Conservation (phyloP, 352 stramenopile genomes). For the Pythium brassicae region DNA sequence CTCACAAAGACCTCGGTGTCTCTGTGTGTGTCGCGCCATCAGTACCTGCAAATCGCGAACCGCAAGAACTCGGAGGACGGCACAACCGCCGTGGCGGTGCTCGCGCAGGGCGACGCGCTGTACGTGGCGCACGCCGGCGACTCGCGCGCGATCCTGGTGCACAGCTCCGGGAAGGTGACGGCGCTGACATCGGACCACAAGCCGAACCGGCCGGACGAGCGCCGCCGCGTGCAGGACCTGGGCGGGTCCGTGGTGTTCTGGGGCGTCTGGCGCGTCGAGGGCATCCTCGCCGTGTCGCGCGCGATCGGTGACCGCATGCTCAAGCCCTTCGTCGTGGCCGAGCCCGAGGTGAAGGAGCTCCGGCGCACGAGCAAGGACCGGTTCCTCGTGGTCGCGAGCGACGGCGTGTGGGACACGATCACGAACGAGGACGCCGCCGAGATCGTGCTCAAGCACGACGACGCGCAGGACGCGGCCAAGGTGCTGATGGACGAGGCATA, state of each 20-base stretch:
- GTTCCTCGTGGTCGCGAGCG: conserved; percentile 86
- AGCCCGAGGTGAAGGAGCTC: conserved; percentile 84
- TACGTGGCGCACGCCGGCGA: conserved; percentile 90
- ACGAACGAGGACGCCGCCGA: conserved; percentile 84
- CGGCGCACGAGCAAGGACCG: conserved; percentile 59
- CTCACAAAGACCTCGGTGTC: neutral
- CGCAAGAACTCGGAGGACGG: conserved; percentile 82
- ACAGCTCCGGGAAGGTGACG: conserved; percentile 68
- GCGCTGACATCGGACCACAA: conserved; percentile 89
- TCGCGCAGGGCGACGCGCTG: conserved; percentile 70
- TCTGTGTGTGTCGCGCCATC: conserved; percentile 4
- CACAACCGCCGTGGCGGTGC: conserved; percentile 85
- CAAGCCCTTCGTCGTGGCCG: conserved; percentile 90
- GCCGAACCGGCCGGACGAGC: conserved; percentile 88
- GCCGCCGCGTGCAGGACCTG: conserved; percentile 81
- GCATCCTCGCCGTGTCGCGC: conserved; percentile 90
- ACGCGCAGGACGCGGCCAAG: conserved; percentile 66
- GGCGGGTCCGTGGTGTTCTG: conserved; percentile 89
- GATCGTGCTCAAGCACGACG: conserved; percentile 60
- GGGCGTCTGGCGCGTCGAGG: conserved; percentile 92
- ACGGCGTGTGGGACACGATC: conserved; percentile 92
- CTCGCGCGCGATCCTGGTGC: conserved; percentile 85
- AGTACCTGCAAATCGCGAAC: conserved; percentile 85
- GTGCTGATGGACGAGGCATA: conserved; percentile 87
- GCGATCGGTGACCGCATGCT: conserved; percentile 91